Percentiles rank a stretch among this genome's conserved stretches.
phyloP scores from a whole-genome alignment of 2,329 filamentous ascomycete genomes.

The Claviceps maximensis region DNA sequence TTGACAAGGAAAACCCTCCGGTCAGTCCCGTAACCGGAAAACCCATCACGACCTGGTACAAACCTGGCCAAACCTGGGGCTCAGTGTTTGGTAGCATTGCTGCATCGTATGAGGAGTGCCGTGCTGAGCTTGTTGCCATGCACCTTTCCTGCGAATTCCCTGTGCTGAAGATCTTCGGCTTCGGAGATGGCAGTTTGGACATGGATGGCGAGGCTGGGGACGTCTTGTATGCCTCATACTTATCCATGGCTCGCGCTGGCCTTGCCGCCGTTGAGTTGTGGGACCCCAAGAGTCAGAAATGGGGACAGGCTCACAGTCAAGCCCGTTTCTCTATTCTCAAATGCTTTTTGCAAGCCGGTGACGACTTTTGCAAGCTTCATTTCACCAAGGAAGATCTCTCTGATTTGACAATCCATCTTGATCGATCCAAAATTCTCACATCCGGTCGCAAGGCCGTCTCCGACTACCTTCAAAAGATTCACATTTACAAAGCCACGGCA shows the following conservation, averaged over 20 bases:
- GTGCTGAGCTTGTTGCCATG: slow-evolving; percentile 91
- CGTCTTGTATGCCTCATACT: slow-evolving; percentile 75
- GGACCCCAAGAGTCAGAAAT: slow-evolving; percentile 82
- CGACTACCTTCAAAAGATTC: slow-evolving; percentile 77
- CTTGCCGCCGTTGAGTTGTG: slow-evolving; percentile 82
- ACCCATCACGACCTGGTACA: slow-evolving; percentile 74
- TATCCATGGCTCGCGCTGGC: slow-evolving; percentile 90
- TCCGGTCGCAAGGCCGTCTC: slow-evolving; percentile 76
- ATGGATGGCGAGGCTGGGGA: slow-evolving; percentile 69
- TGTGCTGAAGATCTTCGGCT: slow-evolving; percentile 83
- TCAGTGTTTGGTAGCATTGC: slow-evolving; percentile 82
- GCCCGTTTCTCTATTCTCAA: slow-evolving; percentile 79
- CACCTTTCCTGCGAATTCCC: slow-evolving; percentile 76
- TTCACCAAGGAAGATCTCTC: slow-evolving; percentile 61
- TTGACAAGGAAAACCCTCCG: slow-evolving; percentile 70
- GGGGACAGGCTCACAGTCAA: slow-evolving; percentile 87
- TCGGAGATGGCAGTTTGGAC: slow-evolving; percentile 62
- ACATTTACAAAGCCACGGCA: slow-evolving; percentile 84
- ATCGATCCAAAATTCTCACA: slow-evolving; percentile 75
- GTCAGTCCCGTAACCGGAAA: slow-evolving; percentile 66
- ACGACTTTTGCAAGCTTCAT: slow-evolving; percentile 73
- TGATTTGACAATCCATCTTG: slow-evolving; percentile 69
- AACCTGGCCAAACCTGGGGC: slow-evolving; percentile 89
- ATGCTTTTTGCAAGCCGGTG: slow-evolving; percentile 75
- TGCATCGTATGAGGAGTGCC: slow-evolving; percentile 85